Conservation (phyloP, 345 rosid species). For the Populus simonii region DNA sequence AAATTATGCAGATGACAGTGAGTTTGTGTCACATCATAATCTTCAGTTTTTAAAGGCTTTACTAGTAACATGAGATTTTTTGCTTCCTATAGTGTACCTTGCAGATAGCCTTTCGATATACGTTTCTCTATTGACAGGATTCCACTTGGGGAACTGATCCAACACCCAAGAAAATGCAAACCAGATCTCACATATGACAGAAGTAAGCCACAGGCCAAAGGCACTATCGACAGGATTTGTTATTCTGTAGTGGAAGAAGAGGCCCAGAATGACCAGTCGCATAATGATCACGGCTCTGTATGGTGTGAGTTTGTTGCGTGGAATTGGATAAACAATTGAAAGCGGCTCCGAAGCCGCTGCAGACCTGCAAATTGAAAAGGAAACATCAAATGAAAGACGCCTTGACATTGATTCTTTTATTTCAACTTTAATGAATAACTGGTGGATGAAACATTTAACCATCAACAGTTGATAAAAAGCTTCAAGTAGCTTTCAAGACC, state of each 20-base stretch:
- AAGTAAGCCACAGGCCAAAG: slow-evolving; percentile 76
- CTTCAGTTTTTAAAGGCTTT: not conserved
- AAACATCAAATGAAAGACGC: not conserved
- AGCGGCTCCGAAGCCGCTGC: slow-evolving; percentile 63
- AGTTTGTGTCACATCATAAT: not conserved
- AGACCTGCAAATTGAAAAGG: slow-evolving; percentile 42
- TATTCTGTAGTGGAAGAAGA: slow-evolving; percentile 89
- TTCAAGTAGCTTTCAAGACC: not conserved
- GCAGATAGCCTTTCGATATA: slow-evolving; percentile 70
- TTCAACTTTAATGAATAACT: not conserved
- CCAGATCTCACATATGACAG: slow-evolving; percentile 99
- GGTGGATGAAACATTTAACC: not conserved
- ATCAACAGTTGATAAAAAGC: not conserved
- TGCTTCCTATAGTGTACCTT: slow-evolving; percentile 43
- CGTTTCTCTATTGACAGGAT: slow-evolving; percentile 72
- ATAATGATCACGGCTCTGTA: slow-evolving; percentile 72
- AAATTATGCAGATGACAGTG: not conserved
- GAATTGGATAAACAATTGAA: slow-evolving; percentile 60
- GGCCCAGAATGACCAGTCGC: slow-evolving; percentile 76
- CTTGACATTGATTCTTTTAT: not conserved
- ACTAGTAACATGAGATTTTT: not conserved
- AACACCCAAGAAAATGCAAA: slow-evolving; percentile 96
- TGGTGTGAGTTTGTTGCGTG: slow-evolving; percentile 63
- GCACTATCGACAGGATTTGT: slow-evolving; percentile 96
- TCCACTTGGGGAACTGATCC: slow-evolving; percentile 99